Base-by-base conservation (phyloP, 305 asterid genomes). In the Solanum chacoense region DNA sequence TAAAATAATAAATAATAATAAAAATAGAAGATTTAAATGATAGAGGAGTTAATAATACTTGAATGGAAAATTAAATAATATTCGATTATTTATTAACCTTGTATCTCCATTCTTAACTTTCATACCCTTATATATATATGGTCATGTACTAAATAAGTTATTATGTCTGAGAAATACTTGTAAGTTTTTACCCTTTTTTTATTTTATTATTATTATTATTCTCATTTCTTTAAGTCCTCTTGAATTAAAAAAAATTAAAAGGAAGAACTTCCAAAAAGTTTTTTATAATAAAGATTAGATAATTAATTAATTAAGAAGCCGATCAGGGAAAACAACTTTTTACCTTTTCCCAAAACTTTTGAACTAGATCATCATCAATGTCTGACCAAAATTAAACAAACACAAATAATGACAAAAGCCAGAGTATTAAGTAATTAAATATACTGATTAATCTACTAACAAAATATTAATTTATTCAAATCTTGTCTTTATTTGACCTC, bases 331-430 rank as follows among this genome's bases (percentile, higher is more conserved):
- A 29, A 83, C 22, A 50, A 83, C 87, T 50, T 50, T 55, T 50
- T 6, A 83, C 87, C 87, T 50, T 83, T 83, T 50, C 87, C 87
- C 2, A 83, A 31, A 83, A 83, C n/a, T 83, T 83, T 83, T 83
- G 87, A 83, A 83, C 45, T 28, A 18, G 26, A 18, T 29, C 75
- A 38, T 35, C 55, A 45, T 36, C 36, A 45, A 34, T 59, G 76
- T 42, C 75, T 77, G 84, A 86, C 76, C 74, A 89, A 40, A 89
- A 4, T 45, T 63, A 36, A 85, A 75, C 78, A 74, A 36, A 42
- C 16, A 16, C 5, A 65, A 55, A 59, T 26, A 76, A 29, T 85
- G 85, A 29, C 50, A 50, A 8, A 7, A 85, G 22, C 50, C 71
- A 20, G 55, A 35, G 29, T 35, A 11, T 84, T 84, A 73, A 88